phyloP scores from a whole-genome alignment of 352 stramenopile species.

The Phytophthora uliginosa region DNA sequence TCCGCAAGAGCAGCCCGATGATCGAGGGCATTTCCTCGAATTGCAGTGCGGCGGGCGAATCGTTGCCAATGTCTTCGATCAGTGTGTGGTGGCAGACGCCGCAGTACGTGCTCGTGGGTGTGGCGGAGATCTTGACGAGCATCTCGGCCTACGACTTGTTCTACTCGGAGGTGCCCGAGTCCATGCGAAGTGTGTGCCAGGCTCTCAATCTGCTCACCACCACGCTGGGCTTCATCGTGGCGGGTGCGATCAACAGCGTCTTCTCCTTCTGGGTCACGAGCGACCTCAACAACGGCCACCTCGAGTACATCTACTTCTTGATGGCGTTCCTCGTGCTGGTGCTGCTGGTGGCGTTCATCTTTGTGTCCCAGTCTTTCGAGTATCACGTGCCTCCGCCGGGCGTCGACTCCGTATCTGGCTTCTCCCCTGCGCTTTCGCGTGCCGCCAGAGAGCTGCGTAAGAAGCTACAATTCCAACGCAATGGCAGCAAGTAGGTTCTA shows the following conservation, averaged over 20 bases:
- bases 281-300: slow-evolving; percentile 91
- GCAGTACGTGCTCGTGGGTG: slow-evolving; percentile 92
- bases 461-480: slow-evolving; percentile 46
- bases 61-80: slow-evolving; percentile 80
- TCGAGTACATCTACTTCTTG: slow-evolving; percentile 93
- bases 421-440: slow-evolving; percentile 70
- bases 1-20: slow-evolving; percentile 67
- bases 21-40: slow-evolving; percentile 71
- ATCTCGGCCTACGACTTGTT: slow-evolving; percentile 94
- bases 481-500: slow-evolving; percentile 27
- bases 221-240: slow-evolving; percentile 90
- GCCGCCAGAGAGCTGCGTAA: slow-evolving; percentile 54
- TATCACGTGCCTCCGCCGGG: slow-evolving; percentile 74
- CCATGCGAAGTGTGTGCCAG: slow-evolving; percentile 93
- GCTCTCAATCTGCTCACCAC: slow-evolving; percentile 93
- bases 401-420: slow-evolving; percentile 60
- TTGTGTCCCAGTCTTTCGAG: slow-evolving; percentile 83
- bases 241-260: slow-evolving; percentile 86
- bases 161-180: slow-evolving; percentile 93
- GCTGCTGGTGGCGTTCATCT: slow-evolving; percentile 68
- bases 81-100: slow-evolving; percentile 93
- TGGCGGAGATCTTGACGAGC: slow-evolving; percentile 92
- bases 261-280: slow-evolving; percentile 93
- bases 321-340: slow-evolving; percentile 76
- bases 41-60: slow-evolving; percentile 73